Evolutionary conservation across 192 early-diverging fungal genomes (phyloP).

Genomic region (Irineochytrium annulatum): DNA sequence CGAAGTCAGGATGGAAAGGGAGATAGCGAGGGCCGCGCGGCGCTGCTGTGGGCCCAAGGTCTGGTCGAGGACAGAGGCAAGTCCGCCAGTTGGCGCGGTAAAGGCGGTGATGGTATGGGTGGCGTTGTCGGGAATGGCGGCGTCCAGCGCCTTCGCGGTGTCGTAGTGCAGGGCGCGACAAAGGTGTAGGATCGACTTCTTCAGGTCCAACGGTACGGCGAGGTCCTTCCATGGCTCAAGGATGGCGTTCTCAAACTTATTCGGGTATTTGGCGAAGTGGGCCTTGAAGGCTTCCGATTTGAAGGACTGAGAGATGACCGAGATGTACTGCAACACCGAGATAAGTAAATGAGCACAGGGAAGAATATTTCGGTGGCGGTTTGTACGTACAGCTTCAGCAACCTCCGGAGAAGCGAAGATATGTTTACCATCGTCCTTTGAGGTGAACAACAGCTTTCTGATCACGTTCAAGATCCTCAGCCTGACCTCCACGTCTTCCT

Average conservation of each 20-base stretch:
- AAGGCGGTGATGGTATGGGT: not conserved
- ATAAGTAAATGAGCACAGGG: not conserved
- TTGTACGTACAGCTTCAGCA: not conserved
- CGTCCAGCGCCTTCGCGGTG: not conserved
- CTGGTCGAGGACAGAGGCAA: not conserved
- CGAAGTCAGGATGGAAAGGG: not conserved
- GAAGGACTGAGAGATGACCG: not conserved
- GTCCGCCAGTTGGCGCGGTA: not conserved
- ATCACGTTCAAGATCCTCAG: not conserved
- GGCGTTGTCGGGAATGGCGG: not conserved
- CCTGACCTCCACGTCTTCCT: not conserved
- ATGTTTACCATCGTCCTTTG: not conserved
- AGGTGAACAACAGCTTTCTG: not conserved
- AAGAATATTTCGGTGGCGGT: not conserved
- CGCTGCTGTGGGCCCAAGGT: not conserved
- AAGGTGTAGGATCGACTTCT: not conserved
- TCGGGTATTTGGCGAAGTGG: not conserved
- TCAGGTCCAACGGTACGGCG: not conserved
- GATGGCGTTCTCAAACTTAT: no score
- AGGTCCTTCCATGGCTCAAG: not conserved
- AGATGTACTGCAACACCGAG: not conserved
- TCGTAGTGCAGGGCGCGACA: not conserved
- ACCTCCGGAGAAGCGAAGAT: not conserved
- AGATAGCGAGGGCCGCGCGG: not conserved
- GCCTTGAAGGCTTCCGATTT: constrained; percentile 7